These are phyloP conservation scores for Lenwebbia sp. DNA, from an alignment of 345 rosid genomes.

Conservation along the genomic window DNA sequence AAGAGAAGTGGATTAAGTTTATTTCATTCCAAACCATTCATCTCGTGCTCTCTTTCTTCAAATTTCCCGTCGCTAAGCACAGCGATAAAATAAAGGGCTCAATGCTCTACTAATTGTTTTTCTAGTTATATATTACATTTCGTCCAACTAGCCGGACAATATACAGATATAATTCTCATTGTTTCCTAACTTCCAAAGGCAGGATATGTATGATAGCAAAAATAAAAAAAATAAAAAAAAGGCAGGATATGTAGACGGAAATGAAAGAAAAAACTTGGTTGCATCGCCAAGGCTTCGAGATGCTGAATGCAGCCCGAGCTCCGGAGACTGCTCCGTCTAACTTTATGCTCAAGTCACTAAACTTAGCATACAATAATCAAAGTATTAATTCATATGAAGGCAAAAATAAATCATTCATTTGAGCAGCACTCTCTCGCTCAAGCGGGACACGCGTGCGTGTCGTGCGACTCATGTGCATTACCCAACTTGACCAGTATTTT, in stretches of 20 bases:
- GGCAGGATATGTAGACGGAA: too few species aligned
- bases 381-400: background rate
- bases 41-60: background rate
- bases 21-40: background rate
- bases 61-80: background rate
- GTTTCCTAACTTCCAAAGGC: background rate
- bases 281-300: background rate
- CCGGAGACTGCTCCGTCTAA: background rate
- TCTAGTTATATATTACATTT: background rate
- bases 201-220: too few species aligned
- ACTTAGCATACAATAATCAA: background rate
- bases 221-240: too few species aligned
- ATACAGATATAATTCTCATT: background rate
- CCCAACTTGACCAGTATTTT: background rate
- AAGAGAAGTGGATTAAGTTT: background rate
- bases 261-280: too few species aligned
- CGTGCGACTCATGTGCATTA: background rate
- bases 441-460: background rate
- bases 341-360: background rate
- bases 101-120: background rate
- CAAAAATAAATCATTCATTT: background rate
- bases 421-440: background rate
- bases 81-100: too few species aligned
- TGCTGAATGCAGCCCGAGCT: background rate
- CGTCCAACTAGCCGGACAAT: background rate